phyloP scores from a whole-genome alignment of 805 yeast genomes.

The Monosporozyma solicola region DNA sequence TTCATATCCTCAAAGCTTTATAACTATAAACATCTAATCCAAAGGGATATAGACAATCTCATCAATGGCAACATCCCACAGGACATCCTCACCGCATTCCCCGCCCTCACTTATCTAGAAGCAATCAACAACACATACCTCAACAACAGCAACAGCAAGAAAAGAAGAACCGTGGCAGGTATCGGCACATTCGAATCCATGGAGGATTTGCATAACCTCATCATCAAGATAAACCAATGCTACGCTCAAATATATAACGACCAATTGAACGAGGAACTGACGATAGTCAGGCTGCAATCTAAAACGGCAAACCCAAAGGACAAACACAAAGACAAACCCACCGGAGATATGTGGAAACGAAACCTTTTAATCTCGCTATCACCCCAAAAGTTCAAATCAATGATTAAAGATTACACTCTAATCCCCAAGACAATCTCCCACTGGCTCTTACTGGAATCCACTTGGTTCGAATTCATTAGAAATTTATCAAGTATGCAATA shows the following conservation, averaged over 20 bases:
- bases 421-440: slow-evolving; percentile 11
- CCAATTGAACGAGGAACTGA: background rate
- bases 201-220: slow-evolving; percentile 11
- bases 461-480: slow-evolving; percentile 22
- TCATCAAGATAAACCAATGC: slow-evolving; percentile 8
- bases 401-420: slow-evolving; percentile 6
- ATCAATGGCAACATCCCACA: background rate
- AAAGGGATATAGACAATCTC: background rate
- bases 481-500: slow-evolving; percentile 5
- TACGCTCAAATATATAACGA: slow-evolving; percentile 2
- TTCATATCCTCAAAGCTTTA: no score
- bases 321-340: background rate
- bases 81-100: background rate
- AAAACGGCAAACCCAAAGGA: no score
- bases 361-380: slow-evolving; percentile 3
- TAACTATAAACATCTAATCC: background rate
- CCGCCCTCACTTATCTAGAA: slow-evolving; percentile 2
- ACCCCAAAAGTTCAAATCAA: slow-evolving; percentile 7
- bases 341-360: slow-evolving; percentile 6
- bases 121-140: background rate
- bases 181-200: slow-evolving; percentile 9
- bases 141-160: no score
- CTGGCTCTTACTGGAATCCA: slow-evolving; percentile 19
- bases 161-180: no score
- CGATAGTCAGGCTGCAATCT: background rate